phyloP scores from a whole-genome alignment of 805 yeast species.

The Nematodospora valgi region DNA sequence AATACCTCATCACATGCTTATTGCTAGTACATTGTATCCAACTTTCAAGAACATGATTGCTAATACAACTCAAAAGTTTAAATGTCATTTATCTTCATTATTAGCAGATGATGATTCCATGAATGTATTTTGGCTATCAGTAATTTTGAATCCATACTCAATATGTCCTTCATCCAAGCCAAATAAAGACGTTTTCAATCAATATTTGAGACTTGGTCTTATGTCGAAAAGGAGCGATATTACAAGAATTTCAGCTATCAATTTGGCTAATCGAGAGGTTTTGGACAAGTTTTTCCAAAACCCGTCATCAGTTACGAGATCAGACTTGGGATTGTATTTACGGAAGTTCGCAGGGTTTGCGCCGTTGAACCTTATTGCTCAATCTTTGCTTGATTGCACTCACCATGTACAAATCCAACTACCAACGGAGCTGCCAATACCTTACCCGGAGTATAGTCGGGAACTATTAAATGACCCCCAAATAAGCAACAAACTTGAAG shows the following conservation, averaged over 20 bases:
- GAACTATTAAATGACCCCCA: slow-evolving; percentile 6
- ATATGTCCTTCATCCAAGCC: slow-evolving; percentile 2
- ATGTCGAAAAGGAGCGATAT: slow-evolving; percentile 59
- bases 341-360: slow-evolving; percentile 53
- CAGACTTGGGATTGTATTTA: slow-evolving; percentile 59
- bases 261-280: slow-evolving; percentile 19
- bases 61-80: slow-evolving; percentile 2
- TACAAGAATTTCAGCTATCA: slow-evolving; percentile 40
- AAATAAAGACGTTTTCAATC: slow-evolving; percentile 25
- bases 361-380: slow-evolving; percentile 38
- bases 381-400: slow-evolving; percentile 31
- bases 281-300: slow-evolving; percentile 15
- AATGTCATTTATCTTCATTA: slow-evolving; percentile 2
- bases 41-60: slow-evolving; percentile 13
- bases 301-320: slow-evolving; percentile 33
- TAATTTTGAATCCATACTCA: slow-evolving; percentile 49
- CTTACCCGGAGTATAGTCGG: slow-evolving; percentile 10
- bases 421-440: slow-evolving; percentile 6
- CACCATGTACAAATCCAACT: slow-evolving; percentile 1
- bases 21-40: slow-evolving; percentile 20
- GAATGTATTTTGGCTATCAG: slow-evolving; percentile 38
- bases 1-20: slow-evolving; percentile 15
- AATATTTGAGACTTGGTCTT: slow-evolving; percentile 64
- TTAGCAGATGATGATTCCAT: slow-evolving; percentile 7
- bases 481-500: slow-evolving; percentile 6